These are phyloP conservation scores for Penicillium sp. DNA, from an alignment of 2,329 filamentous ascomycete species.

Conservation along the genomic window DNA sequence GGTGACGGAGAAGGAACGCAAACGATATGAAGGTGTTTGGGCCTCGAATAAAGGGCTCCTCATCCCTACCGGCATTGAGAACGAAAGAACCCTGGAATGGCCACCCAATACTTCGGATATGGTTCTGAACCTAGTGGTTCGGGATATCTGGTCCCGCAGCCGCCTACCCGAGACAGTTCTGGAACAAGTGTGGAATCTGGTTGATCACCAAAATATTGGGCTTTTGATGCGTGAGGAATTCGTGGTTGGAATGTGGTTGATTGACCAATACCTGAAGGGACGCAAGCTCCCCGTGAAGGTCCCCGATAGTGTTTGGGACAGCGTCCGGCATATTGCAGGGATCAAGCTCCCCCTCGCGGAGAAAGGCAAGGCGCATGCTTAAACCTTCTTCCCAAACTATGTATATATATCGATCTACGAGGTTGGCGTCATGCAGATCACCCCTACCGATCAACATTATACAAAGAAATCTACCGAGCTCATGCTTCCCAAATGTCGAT, in stretches of 20 bases:
- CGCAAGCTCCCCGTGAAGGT: slow-evolving; percentile 48
- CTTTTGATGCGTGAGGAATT: slow-evolving; percentile 48
- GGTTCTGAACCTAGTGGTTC: slow-evolving; percentile 48
- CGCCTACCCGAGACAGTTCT: slow-evolving; percentile 40
- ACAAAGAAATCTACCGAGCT: no score
- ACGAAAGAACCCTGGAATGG: slow-evolving; percentile 15
- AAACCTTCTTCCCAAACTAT: no score
- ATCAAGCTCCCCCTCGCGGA: slow-evolving; percentile 30
- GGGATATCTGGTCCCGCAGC: slow-evolving; percentile 52
- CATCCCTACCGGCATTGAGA: slow-evolving; percentile 24
- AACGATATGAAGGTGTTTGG: slow-evolving; percentile 53
- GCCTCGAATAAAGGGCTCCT: slow-evolving; percentile 49
- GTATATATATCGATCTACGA: neutral
- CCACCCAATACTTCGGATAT: slow-evolving; percentile 35
- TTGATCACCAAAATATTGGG: slow-evolving; percentile 39
- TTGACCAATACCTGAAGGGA: slow-evolving; percentile 50
- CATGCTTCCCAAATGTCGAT: no score
- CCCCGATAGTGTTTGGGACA: slow-evolving; percentile 49
- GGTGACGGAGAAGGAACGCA: slow-evolving; percentile 47
- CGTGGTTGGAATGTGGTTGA: slow-evolving; percentile 52
- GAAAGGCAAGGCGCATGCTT: neutral
- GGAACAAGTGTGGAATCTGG: slow-evolving; percentile 49
- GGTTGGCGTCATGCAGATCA: neutral
- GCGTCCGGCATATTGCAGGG: slow-evolving; percentile 43
- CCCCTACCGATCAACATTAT: neutral